Conservation (phyloP, 352 stramenopile genomes). For the Thraustotheca clavata region DNA sequence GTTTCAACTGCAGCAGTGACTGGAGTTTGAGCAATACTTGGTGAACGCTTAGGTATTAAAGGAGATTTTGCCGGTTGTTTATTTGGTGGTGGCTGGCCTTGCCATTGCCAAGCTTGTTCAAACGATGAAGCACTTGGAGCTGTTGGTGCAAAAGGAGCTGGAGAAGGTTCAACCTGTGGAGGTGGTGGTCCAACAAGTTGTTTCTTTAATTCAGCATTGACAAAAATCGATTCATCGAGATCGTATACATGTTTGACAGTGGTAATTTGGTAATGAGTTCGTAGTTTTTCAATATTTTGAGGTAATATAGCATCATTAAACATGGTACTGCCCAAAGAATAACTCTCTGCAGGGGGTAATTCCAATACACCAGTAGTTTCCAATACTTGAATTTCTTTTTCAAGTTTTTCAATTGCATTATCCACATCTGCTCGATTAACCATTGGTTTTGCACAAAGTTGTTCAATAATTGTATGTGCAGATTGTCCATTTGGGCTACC, state of each 20-base stretch:
- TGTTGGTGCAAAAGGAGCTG: conserved; percentile 6
- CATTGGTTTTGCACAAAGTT: conserved; percentile 39
- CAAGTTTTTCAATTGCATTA: conserved; percentile 32
- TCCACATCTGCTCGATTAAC: conserved; percentile 39
- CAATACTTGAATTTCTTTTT: conserved; percentile 35
- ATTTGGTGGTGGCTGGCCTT: conserved; percentile 44
- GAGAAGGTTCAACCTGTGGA: conserved; percentile 17
- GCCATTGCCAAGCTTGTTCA: conserved; percentile 58
- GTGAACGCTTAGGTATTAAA: conserved; percentile 29
- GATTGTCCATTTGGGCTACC: conserved; percentile 22
- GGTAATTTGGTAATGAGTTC: conserved; percentile 33
- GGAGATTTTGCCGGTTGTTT: conserved; percentile 13
- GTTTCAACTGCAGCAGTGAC: conserved; percentile 74
- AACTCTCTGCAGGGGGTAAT: not conserved
- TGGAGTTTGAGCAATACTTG: conserved; percentile 48
- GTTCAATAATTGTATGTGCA: conserved; percentile 30
- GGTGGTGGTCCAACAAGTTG: conserved; percentile 9
- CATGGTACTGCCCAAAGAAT: conserved; percentile 21
- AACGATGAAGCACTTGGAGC: conserved; percentile 28
- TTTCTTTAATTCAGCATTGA: conserved; percentile 25
- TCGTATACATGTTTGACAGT: conserved; percentile 42
- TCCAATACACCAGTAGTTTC: conserved; percentile 25
- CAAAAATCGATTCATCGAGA: conserved; percentile 50
- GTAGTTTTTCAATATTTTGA: conserved; percentile 33
- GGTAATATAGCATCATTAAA: conserved; percentile 33